A percentile compares a stretch with the other conserved stretches of the same genome.
Evolutionary conservation across 176 grass and related monocot genomes (phyloP).

Genomic region (Avena insularis): DNA sequence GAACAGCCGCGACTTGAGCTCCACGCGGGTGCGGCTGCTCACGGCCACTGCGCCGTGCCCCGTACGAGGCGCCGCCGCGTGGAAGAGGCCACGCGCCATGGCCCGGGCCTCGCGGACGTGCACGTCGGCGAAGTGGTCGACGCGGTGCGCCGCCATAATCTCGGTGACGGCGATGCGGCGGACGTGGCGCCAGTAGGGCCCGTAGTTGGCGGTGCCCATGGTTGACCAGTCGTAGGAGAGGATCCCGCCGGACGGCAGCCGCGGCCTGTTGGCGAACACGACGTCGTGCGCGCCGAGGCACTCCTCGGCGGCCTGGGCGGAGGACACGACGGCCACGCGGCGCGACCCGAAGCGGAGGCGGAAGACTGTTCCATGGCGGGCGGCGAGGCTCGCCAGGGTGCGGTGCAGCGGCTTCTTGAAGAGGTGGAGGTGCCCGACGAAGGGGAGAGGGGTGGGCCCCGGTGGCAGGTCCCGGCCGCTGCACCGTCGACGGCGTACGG

Average conservation of each 20-base stretch:
- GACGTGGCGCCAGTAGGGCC: conserved; percentile 39
- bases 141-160: conserved; percentile 18
- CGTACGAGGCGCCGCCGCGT: not conserved
- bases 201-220: conserved; percentile 37
- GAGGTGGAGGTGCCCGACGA: conserved; percentile 66
- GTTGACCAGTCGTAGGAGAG: conserved; percentile 28
- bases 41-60: not conserved
- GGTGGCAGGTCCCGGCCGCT: conserved; percentile 22
- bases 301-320: conserved; percentile 17
- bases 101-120: conserved; percentile 31
- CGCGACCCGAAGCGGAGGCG: conserved; percentile 52
- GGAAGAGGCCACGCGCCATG: conserved; percentile 14
- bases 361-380: conserved; percentile 44
- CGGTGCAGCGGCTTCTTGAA: conserved; percentile 63
- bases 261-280: conserved; percentile 16
- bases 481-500: not conserved
- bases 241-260: not conserved
- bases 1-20: conserved; percentile 52
- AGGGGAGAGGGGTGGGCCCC: conserved; percentile 30
- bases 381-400: conserved; percentile 41
- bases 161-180: conserved; percentile 42
- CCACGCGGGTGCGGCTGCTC: not conserved
- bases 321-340: conserved; percentile 54
- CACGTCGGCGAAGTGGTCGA: conserved; percentile 28
- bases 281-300: conserved; percentile 55